Percentiles rank a stretch among this genome's conserved stretches.
Evolutionary conservation across 371 early-diverging fungal species (phyloP).

Genomic region (Mucor racemosus): DNA sequence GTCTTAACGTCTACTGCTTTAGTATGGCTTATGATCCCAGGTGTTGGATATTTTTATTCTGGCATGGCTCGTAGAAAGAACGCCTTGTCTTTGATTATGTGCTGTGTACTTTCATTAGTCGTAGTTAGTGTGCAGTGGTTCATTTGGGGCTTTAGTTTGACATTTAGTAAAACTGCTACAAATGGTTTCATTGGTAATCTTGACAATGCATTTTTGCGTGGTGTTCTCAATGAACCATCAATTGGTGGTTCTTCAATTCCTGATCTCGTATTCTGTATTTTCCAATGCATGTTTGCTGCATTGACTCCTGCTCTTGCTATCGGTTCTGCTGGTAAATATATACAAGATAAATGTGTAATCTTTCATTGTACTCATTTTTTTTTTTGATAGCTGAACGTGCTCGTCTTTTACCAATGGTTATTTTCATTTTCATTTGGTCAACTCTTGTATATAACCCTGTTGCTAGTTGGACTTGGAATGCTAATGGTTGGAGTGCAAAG

Average conservation of each 20-base stretch:
- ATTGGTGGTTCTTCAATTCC: slow-evolving; percentile 66
- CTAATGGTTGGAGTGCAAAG: slow-evolving; percentile 81
- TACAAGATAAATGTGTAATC: background rate
- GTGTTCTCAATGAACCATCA: slow-evolving; percentile 60
- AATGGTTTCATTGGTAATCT: slow-evolving; percentile 81
- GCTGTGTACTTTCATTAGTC: slow-evolving; percentile 65
- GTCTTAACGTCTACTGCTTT: slow-evolving; percentile 69
- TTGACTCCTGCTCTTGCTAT: slow-evolving; percentile 90
- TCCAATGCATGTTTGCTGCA: slow-evolving; percentile 85
- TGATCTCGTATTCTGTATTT: slow-evolving; percentile 72
- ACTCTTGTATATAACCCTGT: slow-evolving; percentile 88
- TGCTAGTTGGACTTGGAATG: slow-evolving; percentile 94
- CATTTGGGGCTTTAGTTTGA: slow-evolving; percentile 83
- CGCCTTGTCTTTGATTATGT: slow-evolving; percentile 76
- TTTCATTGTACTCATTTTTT: background rate
- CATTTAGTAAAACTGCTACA: slow-evolving; percentile 72
- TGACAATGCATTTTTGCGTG: slow-evolving; percentile 69
- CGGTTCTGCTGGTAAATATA: slow-evolving; percentile 61
- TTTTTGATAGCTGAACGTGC: slow-evolving; percentile 79
- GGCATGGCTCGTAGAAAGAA: slow-evolving; percentile 88
- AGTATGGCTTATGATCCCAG: slow-evolving; percentile 87
- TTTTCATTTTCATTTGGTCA: slow-evolving; percentile 93
- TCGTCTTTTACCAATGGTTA: slow-evolving; percentile 81
- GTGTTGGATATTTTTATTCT: slow-evolving; percentile 90
- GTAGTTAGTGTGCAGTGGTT: slow-evolving; percentile 85